phyloP scores from a whole-genome alignment of 306 rosid species.

The Argentina anserina region DNA sequence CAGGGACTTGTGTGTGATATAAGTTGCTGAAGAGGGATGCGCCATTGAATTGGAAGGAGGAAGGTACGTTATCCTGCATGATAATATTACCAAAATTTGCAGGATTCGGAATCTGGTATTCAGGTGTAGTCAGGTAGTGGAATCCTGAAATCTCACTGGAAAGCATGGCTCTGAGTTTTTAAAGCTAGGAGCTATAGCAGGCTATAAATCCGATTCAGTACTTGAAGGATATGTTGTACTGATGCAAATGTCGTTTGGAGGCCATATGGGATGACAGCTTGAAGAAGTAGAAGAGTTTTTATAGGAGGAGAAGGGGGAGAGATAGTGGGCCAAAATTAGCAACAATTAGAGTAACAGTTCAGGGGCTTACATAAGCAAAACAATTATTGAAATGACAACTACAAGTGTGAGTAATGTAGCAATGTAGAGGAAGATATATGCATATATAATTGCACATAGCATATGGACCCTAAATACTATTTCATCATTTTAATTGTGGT shows the following conservation, averaged over 20 bases:
- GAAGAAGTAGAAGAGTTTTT: constrained; percentile 40
- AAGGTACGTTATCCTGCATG: constrained; percentile 36
- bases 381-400: constrained; percentile 44
- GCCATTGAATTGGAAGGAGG: constrained; percentile 26
- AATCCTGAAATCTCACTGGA: constrained; percentile 54
- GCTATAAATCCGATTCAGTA: neutral
- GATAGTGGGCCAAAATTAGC: constrained; percentile 40
- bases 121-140: constrained; percentile 34
- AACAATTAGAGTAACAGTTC: constrained; percentile 29
- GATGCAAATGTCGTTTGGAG: constrained; percentile 22
- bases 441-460: constrained; percentile 12
- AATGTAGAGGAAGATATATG: constrained; percentile 34
- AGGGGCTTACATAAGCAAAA: constrained; percentile 49
- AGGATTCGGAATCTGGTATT: constrained; percentile 36
- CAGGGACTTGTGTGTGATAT: constrained; percentile 35
- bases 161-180: constrained; percentile 41
- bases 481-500: constrained; percentile 19
- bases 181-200: neutral
- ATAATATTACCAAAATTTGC: constrained; percentile 23
- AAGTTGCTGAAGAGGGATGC: constrained; percentile 26
- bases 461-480: constrained; percentile 3
- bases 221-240: constrained; percentile 11
- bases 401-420: constrained; percentile 31
- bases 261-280: constrained; percentile 25
- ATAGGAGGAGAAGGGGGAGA: constrained; percentile 35